Conservation (phyloP, 2,329 filamentous ascomycete species). For the Fusarium sp. region DNA sequence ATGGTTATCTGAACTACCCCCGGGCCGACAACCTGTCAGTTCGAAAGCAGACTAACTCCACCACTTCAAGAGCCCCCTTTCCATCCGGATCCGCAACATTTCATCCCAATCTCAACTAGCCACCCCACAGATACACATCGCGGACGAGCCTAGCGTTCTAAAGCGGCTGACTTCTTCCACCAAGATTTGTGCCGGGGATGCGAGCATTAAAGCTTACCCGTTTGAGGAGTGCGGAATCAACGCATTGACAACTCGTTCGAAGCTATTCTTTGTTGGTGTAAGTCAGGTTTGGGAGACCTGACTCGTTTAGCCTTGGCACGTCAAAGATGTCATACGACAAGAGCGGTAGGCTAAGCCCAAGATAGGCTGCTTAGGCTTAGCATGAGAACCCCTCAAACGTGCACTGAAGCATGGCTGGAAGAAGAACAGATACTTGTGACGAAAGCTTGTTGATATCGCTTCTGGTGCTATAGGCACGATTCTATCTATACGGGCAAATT, state of each 20-base stretch:
- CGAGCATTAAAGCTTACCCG: background rate
- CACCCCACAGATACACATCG: background rate
- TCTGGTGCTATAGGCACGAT: constrained; percentile 16
- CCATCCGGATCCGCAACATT: background rate
- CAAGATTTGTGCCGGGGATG: background rate
- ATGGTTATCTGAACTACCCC: background rate
- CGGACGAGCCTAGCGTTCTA: background rate
- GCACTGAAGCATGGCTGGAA: background rate
- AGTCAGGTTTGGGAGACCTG: background rate
- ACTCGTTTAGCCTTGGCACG: background rate
- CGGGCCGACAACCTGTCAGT: background rate
- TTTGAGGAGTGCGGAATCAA: background rate
- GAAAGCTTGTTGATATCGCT: background rate
- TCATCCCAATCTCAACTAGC: background rate
- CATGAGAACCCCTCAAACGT: background rate
- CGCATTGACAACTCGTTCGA: background rate
- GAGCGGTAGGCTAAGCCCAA: background rate
- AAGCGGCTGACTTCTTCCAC: background rate
- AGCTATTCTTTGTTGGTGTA: background rate
- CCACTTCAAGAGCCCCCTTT: background rate
- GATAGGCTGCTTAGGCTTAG: background rate
- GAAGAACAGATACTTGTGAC: background rate
- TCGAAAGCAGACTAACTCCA: background rate
- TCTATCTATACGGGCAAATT: constrained; percentile 8
- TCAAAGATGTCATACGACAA: background rate